Evolutionary conservation across 305 asterid species (phyloP).

Genomic region (Fraxinus xanthoxyloides): DNA sequence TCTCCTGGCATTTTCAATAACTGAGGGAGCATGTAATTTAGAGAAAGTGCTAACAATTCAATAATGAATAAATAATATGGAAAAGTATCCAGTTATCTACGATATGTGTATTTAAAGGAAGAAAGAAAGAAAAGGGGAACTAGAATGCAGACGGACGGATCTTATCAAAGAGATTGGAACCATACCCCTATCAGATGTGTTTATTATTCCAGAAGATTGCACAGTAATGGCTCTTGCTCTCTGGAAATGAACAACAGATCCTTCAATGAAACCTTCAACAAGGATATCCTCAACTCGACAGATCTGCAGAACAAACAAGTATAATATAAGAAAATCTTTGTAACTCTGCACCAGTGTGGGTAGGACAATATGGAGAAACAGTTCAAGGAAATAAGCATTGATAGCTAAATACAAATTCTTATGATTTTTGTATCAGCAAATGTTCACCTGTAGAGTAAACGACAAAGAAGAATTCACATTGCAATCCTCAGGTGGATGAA

Average conservation of each 20-base stretch:
- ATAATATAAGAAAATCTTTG: conserved; percentile 6
- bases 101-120: neutral
- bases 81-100: conserved; percentile 1
- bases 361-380: conserved; percentile 2
- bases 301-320: conserved; percentile 45
- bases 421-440: conserved; percentile 20
- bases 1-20: neutral
- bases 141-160: neutral
- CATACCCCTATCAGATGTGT: conserved; percentile 95
- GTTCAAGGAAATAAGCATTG: conserved; percentile 6
- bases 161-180: conserved; percentile 12
- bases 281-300: conserved; percentile 98
- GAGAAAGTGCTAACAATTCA: conserved; percentile 9
- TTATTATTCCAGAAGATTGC: conserved; percentile 74
- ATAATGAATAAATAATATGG: conserved; percentile 4
- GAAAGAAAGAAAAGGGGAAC: neutral
- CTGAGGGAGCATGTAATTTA: neutral
- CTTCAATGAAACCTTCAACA: conserved; percentile 90
- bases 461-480: conserved; percentile 94
- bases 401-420: conserved; percentile 14
- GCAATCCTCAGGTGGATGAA: conserved; percentile 98
- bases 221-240: conserved; percentile 81
- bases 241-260: conserved; percentile 97
- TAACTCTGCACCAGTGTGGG: conserved; percentile 14
- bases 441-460: conserved; percentile 89